phyloP scores from a whole-genome alignment of 75 land plant species.

The Pinus albicaulis region DNA sequence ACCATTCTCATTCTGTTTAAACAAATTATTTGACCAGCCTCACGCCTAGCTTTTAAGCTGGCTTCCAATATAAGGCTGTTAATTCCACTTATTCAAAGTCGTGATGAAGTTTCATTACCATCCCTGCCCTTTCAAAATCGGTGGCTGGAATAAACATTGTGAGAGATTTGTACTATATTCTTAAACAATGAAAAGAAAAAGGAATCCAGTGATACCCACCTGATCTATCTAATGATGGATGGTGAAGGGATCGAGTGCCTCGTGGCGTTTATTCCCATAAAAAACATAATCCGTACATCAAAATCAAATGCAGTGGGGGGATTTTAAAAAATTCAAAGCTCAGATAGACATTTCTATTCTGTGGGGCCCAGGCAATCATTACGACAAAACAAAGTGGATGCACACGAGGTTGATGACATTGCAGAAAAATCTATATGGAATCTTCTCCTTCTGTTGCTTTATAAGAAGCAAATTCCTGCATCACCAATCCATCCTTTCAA shows the following conservation, averaged over 20 bases:
- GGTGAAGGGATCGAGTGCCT: background rate
- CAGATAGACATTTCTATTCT: background rate
- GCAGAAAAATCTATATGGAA: background rate
- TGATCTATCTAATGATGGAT: background rate
- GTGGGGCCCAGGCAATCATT: background rate
- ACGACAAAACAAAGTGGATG: slow-evolving; percentile 11
- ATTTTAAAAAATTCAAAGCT: slow-evolving; percentile 9
- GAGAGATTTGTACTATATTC: background rate
- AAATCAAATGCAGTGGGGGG: background rate
- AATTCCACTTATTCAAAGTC: no score
- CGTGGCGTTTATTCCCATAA: background rate
- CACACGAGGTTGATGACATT: slow-evolving; percentile 6
- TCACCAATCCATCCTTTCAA: background rate
- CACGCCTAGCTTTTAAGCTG: no score
- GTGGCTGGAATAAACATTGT: background rate
- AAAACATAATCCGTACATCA: background rate
- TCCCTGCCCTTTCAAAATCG: background rate
- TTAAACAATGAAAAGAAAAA: background rate
- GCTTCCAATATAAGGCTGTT: no score
- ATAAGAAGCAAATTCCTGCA: background rate
- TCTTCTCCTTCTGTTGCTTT: background rate
- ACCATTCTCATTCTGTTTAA: no score
- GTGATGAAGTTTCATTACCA: no score
- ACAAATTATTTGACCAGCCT: no score
- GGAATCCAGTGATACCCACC: no score